A percentile compares a stretch with the other conserved stretches of the same genome.
phyloP scores from a whole-genome alignment of 2,329 filamentous ascomycete genomes.

The Arthrobotrys musiformis region DNA sequence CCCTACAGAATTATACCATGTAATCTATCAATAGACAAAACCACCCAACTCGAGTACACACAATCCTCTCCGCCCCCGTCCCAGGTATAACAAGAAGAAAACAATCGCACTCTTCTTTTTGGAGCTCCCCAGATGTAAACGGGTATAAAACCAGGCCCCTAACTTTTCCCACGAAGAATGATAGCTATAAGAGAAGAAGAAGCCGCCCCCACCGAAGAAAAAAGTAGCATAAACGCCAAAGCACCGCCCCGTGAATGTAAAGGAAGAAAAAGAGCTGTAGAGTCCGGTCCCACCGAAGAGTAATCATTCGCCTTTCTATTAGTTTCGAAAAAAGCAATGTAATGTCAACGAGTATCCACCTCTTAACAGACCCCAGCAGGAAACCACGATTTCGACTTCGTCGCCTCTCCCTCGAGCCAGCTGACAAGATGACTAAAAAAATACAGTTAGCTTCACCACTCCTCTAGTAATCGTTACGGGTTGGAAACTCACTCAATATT shows the following conservation, averaged over 20 bases:
- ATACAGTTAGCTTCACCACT: conserved; percentile 7
- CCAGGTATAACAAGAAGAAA: too few species aligned
- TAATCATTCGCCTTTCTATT: too few species aligned
- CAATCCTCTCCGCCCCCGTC: too few species aligned
- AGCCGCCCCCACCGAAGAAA: not conserved
- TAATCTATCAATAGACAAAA: too few species aligned
- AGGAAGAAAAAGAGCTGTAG: not conserved
- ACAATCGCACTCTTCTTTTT: not conserved
- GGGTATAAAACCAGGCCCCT: conserved; percentile 10
- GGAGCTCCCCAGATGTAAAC: conserved; percentile 2
- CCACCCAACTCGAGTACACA: too few species aligned
- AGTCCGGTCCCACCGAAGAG: conserved; percentile 3
- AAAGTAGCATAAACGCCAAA: conserved; percentile 22
- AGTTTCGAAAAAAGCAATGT: conserved; percentile 6
- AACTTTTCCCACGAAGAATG: conserved; percentile 21
- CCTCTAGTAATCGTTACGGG: not conserved
- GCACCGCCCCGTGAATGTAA: conserved; percentile 15
- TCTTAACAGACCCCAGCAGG: conserved; percentile 44
- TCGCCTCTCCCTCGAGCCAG: conserved; percentile 45
- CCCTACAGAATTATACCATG: too few species aligned
- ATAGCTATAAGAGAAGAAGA: not conserved
- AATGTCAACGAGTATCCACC: not conserved
- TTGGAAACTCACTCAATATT: conserved; percentile 50
- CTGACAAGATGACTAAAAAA: conserved; percentile 37
- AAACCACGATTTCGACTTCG: conserved; percentile 49